Conservation (phyloP, 768 basidiomycete genomes). For the Solioccasus polychromus region DNA sequence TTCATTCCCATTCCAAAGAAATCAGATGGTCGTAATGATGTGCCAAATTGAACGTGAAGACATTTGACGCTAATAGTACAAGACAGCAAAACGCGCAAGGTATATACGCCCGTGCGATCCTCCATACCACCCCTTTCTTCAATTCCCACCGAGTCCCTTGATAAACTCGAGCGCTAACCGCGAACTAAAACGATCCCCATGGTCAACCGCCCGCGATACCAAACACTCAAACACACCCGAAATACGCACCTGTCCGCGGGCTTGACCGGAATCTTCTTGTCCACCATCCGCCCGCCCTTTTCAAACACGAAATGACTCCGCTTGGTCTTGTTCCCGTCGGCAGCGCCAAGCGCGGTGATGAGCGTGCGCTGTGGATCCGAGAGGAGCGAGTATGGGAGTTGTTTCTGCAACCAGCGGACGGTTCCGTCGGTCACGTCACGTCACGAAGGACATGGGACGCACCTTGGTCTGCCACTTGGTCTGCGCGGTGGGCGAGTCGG, state of each 20-base stretch:
- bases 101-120: too few relatives aligned
- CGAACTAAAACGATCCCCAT: slow-evolving; percentile 39
- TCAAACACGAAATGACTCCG: slow-evolving; percentile 93
- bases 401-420: too few relatives aligned
- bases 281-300: slow-evolving; percentile 85
- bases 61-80: too few relatives aligned
- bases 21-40: too few relatives aligned
- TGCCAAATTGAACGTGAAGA: too few relatives aligned
- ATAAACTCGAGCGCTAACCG: slow-evolving; percentile 67
- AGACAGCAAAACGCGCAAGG: too few relatives aligned
- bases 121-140: too few relatives aligned
- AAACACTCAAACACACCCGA: neutral
- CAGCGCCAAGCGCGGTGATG: slow-evolving; percentile 80
- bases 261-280: slow-evolving; percentile 83
- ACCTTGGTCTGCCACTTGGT: slow-evolving; percentile 87
- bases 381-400: slow-evolving; percentile 79
- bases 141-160: slow-evolving; percentile 42
- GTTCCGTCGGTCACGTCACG: too few relatives aligned
- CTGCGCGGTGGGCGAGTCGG: slow-evolving; percentile 72
- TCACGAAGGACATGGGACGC: too few relatives aligned
- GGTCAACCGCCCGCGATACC: too few relatives aligned
- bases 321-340: slow-evolving; percentile 76
- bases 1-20: too few relatives aligned
- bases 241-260: slow-evolving; percentile 70
- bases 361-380: slow-evolving; percentile 85